phyloP scores from a whole-genome alignment of 2,329 filamentous ascomycete species.

The Colletotrichum shisoi region DNA sequence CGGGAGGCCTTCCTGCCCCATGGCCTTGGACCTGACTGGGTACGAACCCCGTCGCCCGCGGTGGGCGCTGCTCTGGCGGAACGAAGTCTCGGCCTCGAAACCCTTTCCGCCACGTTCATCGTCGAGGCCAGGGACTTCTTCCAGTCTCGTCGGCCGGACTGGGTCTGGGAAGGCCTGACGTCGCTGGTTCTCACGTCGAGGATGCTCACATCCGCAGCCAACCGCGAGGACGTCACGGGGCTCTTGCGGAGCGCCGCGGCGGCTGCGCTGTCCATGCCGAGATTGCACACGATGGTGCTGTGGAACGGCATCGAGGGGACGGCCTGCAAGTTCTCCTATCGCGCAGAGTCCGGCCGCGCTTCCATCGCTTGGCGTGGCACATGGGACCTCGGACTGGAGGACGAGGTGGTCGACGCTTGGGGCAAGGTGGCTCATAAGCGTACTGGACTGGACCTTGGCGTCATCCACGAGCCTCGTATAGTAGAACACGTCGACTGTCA shows the following conservation, averaged over 20 bases:
- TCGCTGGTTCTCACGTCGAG: conserved; percentile 49
- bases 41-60: neutral
- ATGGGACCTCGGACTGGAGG: too few relatives aligned
- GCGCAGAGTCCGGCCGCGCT: neutral
- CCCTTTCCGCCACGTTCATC: conserved; percentile 40
- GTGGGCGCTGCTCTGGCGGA: conserved; percentile 42
- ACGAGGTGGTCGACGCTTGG: too few relatives aligned
- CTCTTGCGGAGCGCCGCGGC: conserved; percentile 43
- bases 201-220: conserved; percentile 38
- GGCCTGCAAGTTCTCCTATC: conserved; percentile 49
- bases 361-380: too few relatives aligned
- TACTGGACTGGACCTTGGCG: too few relatives aligned
- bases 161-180: conserved; percentile 44
- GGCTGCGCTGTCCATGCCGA: conserved; percentile 44
- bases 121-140: conserved; percentile 46
- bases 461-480: too few relatives aligned
- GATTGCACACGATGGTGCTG: conserved; percentile 42
- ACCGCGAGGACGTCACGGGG: conserved; percentile 39
- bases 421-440: too few relatives aligned
- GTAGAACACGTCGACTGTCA: too few relatives aligned
- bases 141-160: conserved; percentile 9
- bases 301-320: conserved; percentile 47
- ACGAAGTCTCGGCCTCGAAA: conserved; percentile 44
- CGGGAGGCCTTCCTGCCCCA: neutral
- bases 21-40: too few relatives aligned